Evolutionary conservation across 1,284 basidiomycete genomes (phyloP), one percentile per base, ranked within the genome.

Genomic region (Spongispora temasekensis): DNA sequence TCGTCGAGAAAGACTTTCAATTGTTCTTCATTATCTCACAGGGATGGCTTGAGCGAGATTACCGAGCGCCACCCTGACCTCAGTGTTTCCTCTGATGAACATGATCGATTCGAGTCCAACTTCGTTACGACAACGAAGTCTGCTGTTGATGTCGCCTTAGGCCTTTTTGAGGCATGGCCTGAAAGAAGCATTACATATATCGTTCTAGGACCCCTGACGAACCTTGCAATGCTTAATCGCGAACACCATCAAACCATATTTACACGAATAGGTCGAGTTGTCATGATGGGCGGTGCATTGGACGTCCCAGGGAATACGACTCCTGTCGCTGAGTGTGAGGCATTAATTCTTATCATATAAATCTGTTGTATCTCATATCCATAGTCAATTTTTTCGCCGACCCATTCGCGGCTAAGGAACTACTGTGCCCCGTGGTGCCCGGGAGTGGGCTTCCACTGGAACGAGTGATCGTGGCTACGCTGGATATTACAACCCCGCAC

Each of bases 241-340:
- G 72, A 81, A 54, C 83, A 93, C 67, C 81, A 84, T 2, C 73
- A 78, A 32, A 78, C 84, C 1, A 74, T 89, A 19, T 79, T 80
- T 13, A 79, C 89, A 2, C 85, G 84, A 34, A 82, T 92, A 40
- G 90, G 89, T 19, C 83, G 87, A 15, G 81, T 98, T 28, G 79
- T 96, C 21, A 89, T 89, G 72, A 98, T 98, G 95, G 97, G 96
- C n/a, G 96, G 95, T n/a, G 89, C 93, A 2, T 76, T 98, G 31
- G 95, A 98, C 66, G 92, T 93, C 21, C 94, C 95, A 0, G 96
- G 96, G 3, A 98, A 98, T 71, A 93, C 90, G 1, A 88, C 82
- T 17, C 86, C 94, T 5, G 82, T 86, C 0, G 90, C 94, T 59
- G 95, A 97, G 75, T 93, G 91, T 90, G 69, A 65, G 79, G 61